Conservation (phyloP, 306 rosid genomes). For the Trifolium dubium region DNA sequence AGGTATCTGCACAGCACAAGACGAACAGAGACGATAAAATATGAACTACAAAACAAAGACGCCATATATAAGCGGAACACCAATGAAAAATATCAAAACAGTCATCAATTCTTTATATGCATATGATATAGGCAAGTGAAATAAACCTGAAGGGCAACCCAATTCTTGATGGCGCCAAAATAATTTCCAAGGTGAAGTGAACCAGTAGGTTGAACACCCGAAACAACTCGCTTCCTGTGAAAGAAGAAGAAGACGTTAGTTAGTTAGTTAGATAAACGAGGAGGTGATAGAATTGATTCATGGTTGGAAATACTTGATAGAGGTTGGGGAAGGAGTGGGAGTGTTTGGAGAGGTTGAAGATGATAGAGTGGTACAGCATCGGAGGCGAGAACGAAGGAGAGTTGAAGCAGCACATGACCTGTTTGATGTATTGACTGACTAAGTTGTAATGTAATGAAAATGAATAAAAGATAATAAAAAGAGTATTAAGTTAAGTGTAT, state of each 20-base stretch:
- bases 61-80: too few relatives aligned
- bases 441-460: conserved; percentile 19
- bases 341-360: conserved; percentile 51
- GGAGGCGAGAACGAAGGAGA: conserved; percentile 47
- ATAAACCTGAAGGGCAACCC: conserved; percentile 88
- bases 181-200: conserved; percentile 94
- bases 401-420: conserved; percentile 53
- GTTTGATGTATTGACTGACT: conserved; percentile 22
- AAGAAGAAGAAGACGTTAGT: background rate
- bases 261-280: conserved; percentile 2
- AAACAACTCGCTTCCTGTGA: conserved; percentile 81
- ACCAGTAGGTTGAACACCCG: conserved; percentile 98
- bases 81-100: too few relatives aligned
- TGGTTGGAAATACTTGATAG: conserved; percentile 52
- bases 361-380: conserved; percentile 57
- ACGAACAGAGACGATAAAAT: too few relatives aligned
- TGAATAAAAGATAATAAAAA: background rate
- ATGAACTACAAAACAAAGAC: too few relatives aligned
- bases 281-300: background rate
- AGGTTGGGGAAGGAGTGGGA: conserved; percentile 45
- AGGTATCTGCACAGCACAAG: too few relatives aligned
- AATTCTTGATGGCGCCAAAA: conserved; percentile 91
- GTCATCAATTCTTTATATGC: too few relatives aligned
- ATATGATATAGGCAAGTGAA: background rate
- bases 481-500: conserved; percentile 25